Conservation (phyloP, 2,329 filamentous ascomycete genomes). For the Penicillium corylophilum region DNA sequence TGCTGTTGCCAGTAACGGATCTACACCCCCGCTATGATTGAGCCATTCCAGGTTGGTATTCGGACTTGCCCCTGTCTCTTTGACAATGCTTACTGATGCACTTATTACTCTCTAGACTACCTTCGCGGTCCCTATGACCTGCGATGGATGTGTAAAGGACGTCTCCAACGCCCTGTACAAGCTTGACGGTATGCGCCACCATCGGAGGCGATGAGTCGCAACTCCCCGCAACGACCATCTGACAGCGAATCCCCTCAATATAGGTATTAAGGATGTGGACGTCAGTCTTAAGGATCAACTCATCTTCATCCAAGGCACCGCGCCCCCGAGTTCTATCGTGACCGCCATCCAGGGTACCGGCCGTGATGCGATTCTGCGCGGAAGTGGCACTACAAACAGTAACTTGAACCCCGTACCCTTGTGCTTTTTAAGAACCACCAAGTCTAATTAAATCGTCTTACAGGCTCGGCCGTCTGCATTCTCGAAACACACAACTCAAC, state of each 20-base stretch:
- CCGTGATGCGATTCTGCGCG: conserved; percentile 88
- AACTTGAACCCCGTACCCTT: conserved; percentile 20
- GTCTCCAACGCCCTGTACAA: conserved; percentile 76
- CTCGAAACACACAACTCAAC: conserved; percentile 74
- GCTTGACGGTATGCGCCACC: conserved; percentile 57
- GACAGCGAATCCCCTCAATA: conserved; percentile 1
- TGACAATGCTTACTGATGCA: conserved; percentile 15
- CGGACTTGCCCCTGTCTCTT: neutral
- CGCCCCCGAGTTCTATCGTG: conserved; percentile 85
- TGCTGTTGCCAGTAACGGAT: conserved; percentile 6
- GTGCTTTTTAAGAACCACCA: too few species aligned
- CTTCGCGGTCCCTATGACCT: conserved; percentile 92
- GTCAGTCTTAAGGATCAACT: conserved; percentile 80
- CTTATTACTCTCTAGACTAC: conserved; percentile 63
- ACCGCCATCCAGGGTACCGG: conserved; percentile 85
- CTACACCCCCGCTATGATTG: conserved; percentile 37
- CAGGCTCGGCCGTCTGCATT: conserved; percentile 72
- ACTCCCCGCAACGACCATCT: neutral
- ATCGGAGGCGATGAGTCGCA: neutral
- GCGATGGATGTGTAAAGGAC: conserved; percentile 82
- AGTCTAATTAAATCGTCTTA: conserved; percentile 1
- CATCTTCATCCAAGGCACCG: conserved; percentile 81
- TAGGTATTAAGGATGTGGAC: conserved; percentile 78
- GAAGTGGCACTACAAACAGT: conserved; percentile 83
- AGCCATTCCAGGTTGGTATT: conserved; percentile 47